Base-by-base conservation (phyloP, 2,329 filamentous ascomycete genomes). In the Pyrenochaeta sp. region DNA sequence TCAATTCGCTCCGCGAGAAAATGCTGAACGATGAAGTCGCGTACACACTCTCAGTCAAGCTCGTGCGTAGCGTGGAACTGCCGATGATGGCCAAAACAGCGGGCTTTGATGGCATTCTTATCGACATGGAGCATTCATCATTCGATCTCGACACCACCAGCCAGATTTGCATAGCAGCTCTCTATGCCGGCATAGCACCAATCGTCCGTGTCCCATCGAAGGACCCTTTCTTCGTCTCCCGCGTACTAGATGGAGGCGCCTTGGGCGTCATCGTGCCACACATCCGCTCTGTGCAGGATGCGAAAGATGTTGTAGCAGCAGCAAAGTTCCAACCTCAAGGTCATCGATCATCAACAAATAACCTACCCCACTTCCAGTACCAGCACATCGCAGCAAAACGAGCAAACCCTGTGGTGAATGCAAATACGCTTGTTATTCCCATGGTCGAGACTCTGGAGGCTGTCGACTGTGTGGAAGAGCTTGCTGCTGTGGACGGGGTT, bases 71-170 rank as follows among this genome's bases (percentile, higher is more conserved):
- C 23, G 69, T 72, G 40, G 75, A 77, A 46, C 65, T 76, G 15
- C 68, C 71, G 14, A 75, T 75, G 66, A 74, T 78, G 63, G 67
- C 66, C 47, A 77, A 77, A 50, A 77, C 71, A 45, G 76, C 78
- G 10, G 77, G 77, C 7, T 72, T 78, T 45, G 71, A 79, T 43
- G 77, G 72, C 35, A 68, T 80, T 33, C 72, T 80, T 50, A 75
- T 81, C 50, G 78, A 81, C 47, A 77, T 81, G 75, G 78, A 81
- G 54, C 79, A 81, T 54, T 77, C 75, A 2, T 61, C 73, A 2
- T 64, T 80, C 27, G 69, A 74, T 49, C 61, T 81, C 17, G 69
- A 72, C 53, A 62, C 67, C 0, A 69, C 73, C 7, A 43, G 66
- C 14, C 77, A 79, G 50, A 66, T 80, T 10, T 72, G 73, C 45